Percentiles rank a stretch among this genome's conserved stretches.
Evolutionary conservation across 169 alveolate species (phyloP).

Genomic region (Plasmodium vinckei): DNA sequence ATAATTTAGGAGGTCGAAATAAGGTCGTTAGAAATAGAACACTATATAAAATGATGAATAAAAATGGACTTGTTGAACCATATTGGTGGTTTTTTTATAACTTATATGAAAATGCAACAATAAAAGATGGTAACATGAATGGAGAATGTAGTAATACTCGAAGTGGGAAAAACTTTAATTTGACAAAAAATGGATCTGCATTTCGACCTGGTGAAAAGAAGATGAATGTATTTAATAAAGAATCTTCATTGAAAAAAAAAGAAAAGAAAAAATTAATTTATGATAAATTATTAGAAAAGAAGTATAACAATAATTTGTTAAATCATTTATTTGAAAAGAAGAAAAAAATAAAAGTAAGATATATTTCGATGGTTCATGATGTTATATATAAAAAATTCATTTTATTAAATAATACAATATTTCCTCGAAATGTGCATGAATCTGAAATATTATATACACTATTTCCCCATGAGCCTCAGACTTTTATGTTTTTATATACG

Average conservation of each 20-base stretch:
- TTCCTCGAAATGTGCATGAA: conserved; percentile 40
- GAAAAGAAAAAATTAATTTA: conserved; percentile 1
- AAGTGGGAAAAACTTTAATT: not conserved
- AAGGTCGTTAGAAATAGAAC: conserved; percentile 9
- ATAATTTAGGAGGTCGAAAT: conserved; percentile 11
- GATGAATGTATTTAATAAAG: not conserved
- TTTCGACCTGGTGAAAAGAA: not conserved
- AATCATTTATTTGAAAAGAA: conserved; percentile 17
- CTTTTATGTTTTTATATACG: conserved; percentile 52
- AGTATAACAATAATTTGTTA: conserved; percentile 32
- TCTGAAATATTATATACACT: conserved; percentile 46
- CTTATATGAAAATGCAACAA: conserved; percentile 45
- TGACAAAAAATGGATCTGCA: not conserved
- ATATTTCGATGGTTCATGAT: conserved; percentile 70
- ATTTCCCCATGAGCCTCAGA: conserved; percentile 58
- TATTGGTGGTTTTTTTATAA: conserved; percentile 75
- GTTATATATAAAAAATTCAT: conserved; percentile 54
- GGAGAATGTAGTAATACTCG: conserved; percentile 12
- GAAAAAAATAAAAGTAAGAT: conserved; percentile 49
- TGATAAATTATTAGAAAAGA: conserved; percentile 31
- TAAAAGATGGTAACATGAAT: conserved; percentile 23
- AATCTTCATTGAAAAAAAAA: not conserved
- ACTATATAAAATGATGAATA: conserved; percentile 61
- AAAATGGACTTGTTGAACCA: conserved; percentile 58
- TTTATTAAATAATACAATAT: conserved; percentile 41